Percentiles rank a stretch among this genome's conserved stretches.
Evolutionary conservation across 1,284 basidiomycete genomes (phyloP).

Genomic region (Farysia itapuensis): DNA sequence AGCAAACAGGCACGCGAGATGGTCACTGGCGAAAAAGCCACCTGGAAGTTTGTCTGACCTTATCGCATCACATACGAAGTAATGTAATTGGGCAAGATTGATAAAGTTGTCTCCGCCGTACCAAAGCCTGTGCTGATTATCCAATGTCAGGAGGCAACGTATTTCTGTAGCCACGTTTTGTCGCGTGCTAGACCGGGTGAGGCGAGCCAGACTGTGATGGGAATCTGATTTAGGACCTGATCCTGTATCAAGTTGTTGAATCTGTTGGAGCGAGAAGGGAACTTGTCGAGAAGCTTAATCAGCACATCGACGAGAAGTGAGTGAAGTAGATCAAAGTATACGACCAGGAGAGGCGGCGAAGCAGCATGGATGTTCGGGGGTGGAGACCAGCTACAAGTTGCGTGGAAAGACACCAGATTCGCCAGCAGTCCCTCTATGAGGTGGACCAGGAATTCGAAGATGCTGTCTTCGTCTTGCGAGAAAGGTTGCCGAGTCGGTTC

Average conservation of each 20-base stretch:
- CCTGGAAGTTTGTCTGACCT: slow-evolving; percentile 47
- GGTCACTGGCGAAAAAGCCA: slow-evolving; percentile 36
- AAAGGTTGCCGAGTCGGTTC: background rate
- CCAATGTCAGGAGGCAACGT: no score
- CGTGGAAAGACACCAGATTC: background rate
- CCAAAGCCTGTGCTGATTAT: no score
- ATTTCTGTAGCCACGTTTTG: background rate
- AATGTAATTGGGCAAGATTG: no score
- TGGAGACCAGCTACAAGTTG: no score
- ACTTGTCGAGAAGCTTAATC: background rate
- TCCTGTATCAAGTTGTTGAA: background rate
- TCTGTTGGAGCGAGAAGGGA: background rate
- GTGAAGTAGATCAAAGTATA: background rate
- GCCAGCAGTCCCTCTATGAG: background rate
- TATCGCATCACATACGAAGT: background rate
- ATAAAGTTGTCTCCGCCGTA: no score
- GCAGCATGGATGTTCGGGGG: background rate
- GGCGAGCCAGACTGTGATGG: background rate
- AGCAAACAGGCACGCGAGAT: slow-evolving; percentile 39
- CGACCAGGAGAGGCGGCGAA: background rate
- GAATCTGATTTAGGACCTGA: background rate
- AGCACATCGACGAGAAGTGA: background rate
- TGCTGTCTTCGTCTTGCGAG: no score
- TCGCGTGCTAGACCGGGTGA: background rate
- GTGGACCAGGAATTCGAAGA: background rate